Evolutionary conservation across 106 monocot genomes (phyloP).

Genomic region (Dendrobium chrysotoxum): DNA sequence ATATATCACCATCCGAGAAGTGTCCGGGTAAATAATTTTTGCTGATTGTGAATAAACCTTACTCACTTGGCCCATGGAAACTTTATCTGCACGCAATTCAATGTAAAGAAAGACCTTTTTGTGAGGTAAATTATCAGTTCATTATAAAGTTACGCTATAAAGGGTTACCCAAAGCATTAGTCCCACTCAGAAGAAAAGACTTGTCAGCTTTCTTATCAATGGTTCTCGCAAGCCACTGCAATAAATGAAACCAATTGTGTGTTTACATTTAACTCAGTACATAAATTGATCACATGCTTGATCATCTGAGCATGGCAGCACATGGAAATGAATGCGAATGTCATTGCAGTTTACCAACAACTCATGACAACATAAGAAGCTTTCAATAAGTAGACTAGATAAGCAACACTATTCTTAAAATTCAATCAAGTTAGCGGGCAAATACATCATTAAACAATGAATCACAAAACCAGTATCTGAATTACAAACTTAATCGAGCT

Average conservation of each 20-base stretch:
- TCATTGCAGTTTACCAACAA: neutral
- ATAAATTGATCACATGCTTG: neutral
- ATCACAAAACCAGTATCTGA: neutral
- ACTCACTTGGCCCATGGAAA: slow-evolving; percentile 17
- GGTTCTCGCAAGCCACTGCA: slow-evolving; percentile 83
- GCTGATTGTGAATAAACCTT: slow-evolving; percentile 30
- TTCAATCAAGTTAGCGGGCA: neutral
- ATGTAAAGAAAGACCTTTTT: neutral
- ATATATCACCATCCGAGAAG: slow-evolving; percentile 82
- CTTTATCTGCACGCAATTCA: slow-evolving; percentile 28
- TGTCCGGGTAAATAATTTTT: slow-evolving; percentile 73
- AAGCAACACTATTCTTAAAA: neutral
- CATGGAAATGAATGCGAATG: neutral
- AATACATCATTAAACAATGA: neutral
- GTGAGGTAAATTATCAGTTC: neutral
- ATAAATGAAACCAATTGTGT: no score
- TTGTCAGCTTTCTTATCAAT: slow-evolving; percentile 53
- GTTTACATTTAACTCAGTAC: no score
- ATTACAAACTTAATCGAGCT: neutral
- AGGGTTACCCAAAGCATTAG: slow-evolving; percentile 39
- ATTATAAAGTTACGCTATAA: neutral
- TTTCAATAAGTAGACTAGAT: neutral
- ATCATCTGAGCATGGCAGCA: neutral
- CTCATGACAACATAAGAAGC: neutral
- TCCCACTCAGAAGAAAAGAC: slow-evolving; percentile 25